Percentiles rank a stretch among this genome's conserved stretches.
Conservation (phyloP, 208 protist genomes). For the Crithidia brevicula region DNA sequence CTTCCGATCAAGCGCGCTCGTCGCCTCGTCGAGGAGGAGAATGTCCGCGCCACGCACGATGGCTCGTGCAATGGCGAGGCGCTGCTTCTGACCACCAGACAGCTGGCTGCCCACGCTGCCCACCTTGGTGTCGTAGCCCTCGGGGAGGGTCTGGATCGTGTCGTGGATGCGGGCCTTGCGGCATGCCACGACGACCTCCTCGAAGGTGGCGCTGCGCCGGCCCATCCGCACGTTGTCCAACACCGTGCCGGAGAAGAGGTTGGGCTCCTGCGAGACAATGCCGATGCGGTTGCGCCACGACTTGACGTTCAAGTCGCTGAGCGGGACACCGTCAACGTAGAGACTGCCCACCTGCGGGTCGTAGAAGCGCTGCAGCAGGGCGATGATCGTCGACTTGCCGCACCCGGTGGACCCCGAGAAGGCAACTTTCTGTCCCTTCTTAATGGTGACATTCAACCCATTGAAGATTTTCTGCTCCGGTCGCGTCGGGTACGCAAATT, state of each 20-base stretch:
- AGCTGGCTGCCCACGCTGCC: slow-evolving; percentile 84
- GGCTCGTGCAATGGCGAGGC: slow-evolving; percentile 87
- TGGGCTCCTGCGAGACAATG: slow-evolving; percentile 89
- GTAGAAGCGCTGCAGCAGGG: slow-evolving; percentile 86
- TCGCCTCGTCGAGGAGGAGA: slow-evolving; percentile 92
- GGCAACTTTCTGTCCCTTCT: slow-evolving; percentile 76
- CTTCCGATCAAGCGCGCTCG: slow-evolving; percentile 88
- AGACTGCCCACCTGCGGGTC: slow-evolving; percentile 69
- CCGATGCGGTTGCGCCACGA: slow-evolving; percentile 70
- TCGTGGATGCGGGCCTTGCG: slow-evolving; percentile 83
- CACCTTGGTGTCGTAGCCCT: slow-evolving; percentile 85
- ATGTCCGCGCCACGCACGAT: slow-evolving; percentile 77
- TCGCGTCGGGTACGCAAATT: slow-evolving; percentile 85
- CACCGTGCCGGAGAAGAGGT: slow-evolving; percentile 71
- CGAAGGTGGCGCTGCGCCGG: slow-evolving; percentile 56
- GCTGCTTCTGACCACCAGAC: slow-evolving; percentile 91
- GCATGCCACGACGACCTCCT: slow-evolving; percentile 75
- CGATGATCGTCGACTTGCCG: slow-evolving; percentile 85
- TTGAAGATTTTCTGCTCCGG: slow-evolving; percentile 67
- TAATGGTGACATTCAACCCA: slow-evolving; percentile 63
- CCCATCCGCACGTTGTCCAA: slow-evolving; percentile 81
- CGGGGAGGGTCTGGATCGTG: slow-evolving; percentile 79
- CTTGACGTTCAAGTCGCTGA: slow-evolving; percentile 54
- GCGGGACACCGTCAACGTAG: slow-evolving; percentile 66
- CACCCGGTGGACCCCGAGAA: slow-evolving; percentile 81